These are phyloP conservation scores for Periconia sp. DNA, from an alignment of 2,329 filamentous ascomycete species.

Conservation along the genomic window DNA sequence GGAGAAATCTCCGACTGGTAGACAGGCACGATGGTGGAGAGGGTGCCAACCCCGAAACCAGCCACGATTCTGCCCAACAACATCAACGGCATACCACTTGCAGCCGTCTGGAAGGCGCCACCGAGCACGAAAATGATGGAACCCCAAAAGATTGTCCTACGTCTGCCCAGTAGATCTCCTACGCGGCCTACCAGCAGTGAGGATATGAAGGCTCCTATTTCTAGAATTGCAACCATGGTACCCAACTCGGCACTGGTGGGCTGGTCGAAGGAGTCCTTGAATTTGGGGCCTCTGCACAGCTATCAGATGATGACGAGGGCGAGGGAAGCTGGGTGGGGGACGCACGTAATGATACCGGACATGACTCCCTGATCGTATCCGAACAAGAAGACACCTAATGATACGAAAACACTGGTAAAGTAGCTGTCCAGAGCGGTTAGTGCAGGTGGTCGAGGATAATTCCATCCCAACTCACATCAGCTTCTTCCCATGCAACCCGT, in stretches of 20 bases:
- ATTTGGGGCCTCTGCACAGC: constrained; percentile 74
- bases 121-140: constrained; percentile 86
- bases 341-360: constrained; percentile 75
- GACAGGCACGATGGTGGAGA: constrained; percentile 60
- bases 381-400: constrained; percentile 85
- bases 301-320: constrained; percentile 34
- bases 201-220: constrained; percentile 89
- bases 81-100: constrained; percentile 90
- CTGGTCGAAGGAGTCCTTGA: constrained; percentile 90
- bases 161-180: constrained; percentile 88
- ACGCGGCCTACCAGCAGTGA: constrained; percentile 86
- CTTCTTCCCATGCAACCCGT: constrained; percentile 94
- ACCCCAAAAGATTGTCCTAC: constrained; percentile 90
- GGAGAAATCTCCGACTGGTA: constrained; percentile 72
- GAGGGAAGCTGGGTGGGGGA: constrained; percentile 21
- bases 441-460: neutral
- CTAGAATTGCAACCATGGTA: constrained; percentile 97
- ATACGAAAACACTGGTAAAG: constrained; percentile 92
- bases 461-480: constrained; percentile 71
- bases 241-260: constrained; percentile 87
- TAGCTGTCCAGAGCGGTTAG: constrained; percentile 66
- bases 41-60: constrained; percentile 57
- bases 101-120: constrained; percentile 82
- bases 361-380: constrained; percentile 91
- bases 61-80: constrained; percentile 58